Evolutionary conservation across 2,329 filamentous ascomycete species (phyloP).

Genomic region (Aspergillus fumigatiaffinis): DNA sequence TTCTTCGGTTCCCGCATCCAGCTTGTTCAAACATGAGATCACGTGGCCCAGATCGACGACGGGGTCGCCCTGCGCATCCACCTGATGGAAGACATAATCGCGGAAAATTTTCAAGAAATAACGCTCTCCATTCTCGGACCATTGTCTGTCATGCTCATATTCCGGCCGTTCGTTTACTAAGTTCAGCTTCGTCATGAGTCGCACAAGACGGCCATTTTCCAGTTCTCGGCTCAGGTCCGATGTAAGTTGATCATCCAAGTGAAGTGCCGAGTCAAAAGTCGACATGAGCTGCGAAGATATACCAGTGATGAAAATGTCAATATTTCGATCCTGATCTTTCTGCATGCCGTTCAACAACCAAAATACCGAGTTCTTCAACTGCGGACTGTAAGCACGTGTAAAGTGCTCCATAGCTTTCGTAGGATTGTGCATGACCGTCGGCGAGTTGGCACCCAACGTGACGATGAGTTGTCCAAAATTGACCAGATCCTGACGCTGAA

Average conservation of each 20-base stretch:
- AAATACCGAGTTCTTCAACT: constrained; percentile 72
- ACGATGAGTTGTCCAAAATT: constrained; percentile 82
- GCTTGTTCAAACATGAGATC: constrained; percentile 78
- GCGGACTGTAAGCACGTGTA: constrained; percentile 68
- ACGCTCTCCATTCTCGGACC: constrained; percentile 89
- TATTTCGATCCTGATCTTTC: constrained; percentile 60
- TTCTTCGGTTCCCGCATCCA: constrained; percentile 87
- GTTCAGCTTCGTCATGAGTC: constrained; percentile 77
- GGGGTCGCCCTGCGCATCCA: constrained; percentile 77
- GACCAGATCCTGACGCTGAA: constrained; percentile 83
- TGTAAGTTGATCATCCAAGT: constrained; percentile 70
- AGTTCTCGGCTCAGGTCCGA: constrained; percentile 73
- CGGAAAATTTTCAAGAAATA: constrained; percentile 93
- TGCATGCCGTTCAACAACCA: constrained; percentile 73
- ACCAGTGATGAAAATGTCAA: constrained; percentile 73
- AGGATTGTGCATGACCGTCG: constrained; percentile 57
- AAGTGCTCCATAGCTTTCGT: constrained; percentile 72
- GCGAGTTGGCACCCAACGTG: constrained; percentile 70
- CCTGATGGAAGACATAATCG: constrained; percentile 96
- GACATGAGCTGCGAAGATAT: constrained; percentile 75
- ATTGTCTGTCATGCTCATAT: constrained; percentile 69
- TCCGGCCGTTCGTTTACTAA: constrained; percentile 88
- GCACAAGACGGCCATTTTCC: constrained; percentile 82
- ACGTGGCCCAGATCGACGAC: constrained; percentile 86
- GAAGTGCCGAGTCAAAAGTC: constrained; percentile 73